These are phyloP conservation scores for Geranomyces michiganensis DNA, from an alignment of 192 early-diverging fungal species.

Conservation along the genomic window DNA sequence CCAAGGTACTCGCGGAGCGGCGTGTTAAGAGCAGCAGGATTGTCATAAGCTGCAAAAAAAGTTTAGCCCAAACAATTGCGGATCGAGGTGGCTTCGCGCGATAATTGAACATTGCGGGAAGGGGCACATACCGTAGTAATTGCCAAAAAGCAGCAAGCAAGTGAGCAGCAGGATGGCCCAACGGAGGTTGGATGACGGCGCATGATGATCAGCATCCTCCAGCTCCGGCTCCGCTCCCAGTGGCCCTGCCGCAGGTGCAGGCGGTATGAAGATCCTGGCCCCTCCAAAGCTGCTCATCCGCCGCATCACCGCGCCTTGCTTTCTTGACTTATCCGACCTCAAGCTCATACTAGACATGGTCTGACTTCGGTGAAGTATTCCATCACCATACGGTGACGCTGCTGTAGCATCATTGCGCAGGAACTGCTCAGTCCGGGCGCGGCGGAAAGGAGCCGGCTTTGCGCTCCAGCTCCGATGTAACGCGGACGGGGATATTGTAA, in stretches of 20 bases:
- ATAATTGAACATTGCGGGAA: neutral
- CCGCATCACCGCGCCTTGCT: slow-evolving; percentile 30
- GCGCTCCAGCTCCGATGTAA: slow-evolving; percentile 10
- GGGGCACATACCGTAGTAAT: slow-evolving; percentile 41
- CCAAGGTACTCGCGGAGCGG: slow-evolving; percentile 55
- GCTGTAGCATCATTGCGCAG: neutral
- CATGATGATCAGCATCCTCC: neutral
- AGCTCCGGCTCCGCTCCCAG: neutral
- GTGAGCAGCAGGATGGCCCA: slow-evolving; percentile 50
- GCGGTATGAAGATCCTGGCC: slow-evolving; percentile 38
- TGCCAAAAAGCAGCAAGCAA: slow-evolving; percentile 52
- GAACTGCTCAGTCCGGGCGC: slow-evolving; percentile 25
- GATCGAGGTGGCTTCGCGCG: neutral
- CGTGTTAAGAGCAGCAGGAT: slow-evolving; percentile 57
- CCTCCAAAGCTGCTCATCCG: slow-evolving; percentile 48
- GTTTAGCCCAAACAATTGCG: neutral
- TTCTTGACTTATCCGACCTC: neutral
- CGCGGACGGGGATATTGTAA: slow-evolving; percentile 5
- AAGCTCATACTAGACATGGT: slow-evolving; percentile 17
- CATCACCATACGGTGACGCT: neutral
- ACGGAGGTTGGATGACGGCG: slow-evolving; percentile 25
- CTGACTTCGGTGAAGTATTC: neutral
- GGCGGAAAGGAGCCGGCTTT: slow-evolving; percentile 21
- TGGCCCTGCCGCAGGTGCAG: neutral
- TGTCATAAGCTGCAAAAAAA: slow-evolving; percentile 47